Evolutionary conservation across 2,329 filamentous ascomycete species (phyloP), one percentile per base, ranked within the genome.

Genomic region (Colletotrichum eleusines): DNA sequence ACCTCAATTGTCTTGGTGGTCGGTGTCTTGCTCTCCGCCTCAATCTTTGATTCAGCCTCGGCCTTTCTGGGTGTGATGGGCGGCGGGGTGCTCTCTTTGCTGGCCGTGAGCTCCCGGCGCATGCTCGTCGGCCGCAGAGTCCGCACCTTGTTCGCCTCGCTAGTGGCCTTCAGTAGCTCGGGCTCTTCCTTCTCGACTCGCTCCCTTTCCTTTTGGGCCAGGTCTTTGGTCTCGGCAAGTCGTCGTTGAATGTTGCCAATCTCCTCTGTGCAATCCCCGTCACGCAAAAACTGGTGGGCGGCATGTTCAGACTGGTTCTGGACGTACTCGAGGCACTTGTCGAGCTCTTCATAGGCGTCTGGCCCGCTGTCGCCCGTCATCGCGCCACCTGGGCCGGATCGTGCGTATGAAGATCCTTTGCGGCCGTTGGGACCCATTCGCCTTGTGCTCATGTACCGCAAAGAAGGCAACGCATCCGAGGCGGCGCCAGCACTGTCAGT

Each of bases 201-300:
- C 62, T 87, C 85, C 73, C 89, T 85, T 79, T 93, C 90, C 62
- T 85, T 85, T 51, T 84, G 84, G 20, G 91, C 89, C 63, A 89
- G 82, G 40, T 88, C 86, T 61, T 90, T 84, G 1, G 94, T 89
- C 66, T 91, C 86, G 11, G 82, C 81, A 53, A 97, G 87, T 20
- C 89, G 88, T 68, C 86, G 84, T 76, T 90, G 88, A 63, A 95
- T 91, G 57, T 89, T 91, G 33, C 85, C 84, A 48, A 97, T 87
- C 79, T 97, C 94, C 23, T 89, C 87, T n/a, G 85, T 87, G 80
- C 95, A 97, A 76, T 96, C 92, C 14, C 94, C 95, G 63, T 94
- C 92, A 31, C 95, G 90, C n/a, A 98, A 85, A 72, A 96, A 94
- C 76, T 97, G 93, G 77, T 97, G 94, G 0, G 95, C 95, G 3